phyloP scores from a whole-genome alignment of 768 basidiomycete genomes.

The Trametes cinnabarina region DNA sequence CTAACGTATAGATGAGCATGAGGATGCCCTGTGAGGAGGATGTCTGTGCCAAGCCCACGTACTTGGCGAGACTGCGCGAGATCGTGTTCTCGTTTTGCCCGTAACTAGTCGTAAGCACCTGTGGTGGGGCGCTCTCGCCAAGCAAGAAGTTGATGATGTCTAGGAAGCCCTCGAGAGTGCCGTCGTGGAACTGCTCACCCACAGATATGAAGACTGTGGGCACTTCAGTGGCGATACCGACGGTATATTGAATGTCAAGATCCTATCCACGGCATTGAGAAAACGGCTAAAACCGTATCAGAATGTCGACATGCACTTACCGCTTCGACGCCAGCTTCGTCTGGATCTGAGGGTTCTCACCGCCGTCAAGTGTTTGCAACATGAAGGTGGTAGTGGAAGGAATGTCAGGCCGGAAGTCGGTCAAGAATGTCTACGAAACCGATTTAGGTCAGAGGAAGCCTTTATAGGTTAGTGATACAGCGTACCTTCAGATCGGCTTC shows the following conservation, averaged over 20 bases:
- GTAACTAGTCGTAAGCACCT: slow-evolving; percentile 67
- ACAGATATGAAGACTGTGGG: slow-evolving; percentile 15
- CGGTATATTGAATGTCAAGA: slow-evolving; percentile 25
- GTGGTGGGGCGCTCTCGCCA: slow-evolving; percentile 44
- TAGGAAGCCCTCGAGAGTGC: slow-evolving; percentile 24
- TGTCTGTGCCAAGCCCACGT: too few species aligned
- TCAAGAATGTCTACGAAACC: slow-evolving; percentile 29
- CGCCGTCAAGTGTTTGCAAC: slow-evolving; percentile 30
- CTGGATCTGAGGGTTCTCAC: slow-evolving; percentile 25
- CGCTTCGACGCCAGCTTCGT: slow-evolving; percentile 32
- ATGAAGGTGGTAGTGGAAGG: slow-evolving; percentile 23
- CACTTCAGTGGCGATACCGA: slow-evolving; percentile 8
- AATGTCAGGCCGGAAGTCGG: slow-evolving; percentile 25
- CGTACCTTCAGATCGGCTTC: slow-evolving; percentile 28
- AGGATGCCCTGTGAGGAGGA: too few species aligned
- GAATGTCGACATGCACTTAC: slow-evolving; percentile 10
- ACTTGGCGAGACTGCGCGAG: slow-evolving; percentile 27
- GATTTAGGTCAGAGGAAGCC: too few species aligned
- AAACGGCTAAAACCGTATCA: too few species aligned
- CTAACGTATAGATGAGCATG: too few species aligned
- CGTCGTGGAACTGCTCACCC: slow-evolving; percentile 18
- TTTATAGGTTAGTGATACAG: too few species aligned
- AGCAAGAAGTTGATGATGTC: slow-evolving; percentile 59
- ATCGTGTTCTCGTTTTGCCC: slow-evolving; percentile 36
- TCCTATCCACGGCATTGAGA: slow-evolving; percentile 22